phyloP scores from a whole-genome alignment of 2,329 filamentous ascomycete species.

The Colletotrichum agaves region DNA sequence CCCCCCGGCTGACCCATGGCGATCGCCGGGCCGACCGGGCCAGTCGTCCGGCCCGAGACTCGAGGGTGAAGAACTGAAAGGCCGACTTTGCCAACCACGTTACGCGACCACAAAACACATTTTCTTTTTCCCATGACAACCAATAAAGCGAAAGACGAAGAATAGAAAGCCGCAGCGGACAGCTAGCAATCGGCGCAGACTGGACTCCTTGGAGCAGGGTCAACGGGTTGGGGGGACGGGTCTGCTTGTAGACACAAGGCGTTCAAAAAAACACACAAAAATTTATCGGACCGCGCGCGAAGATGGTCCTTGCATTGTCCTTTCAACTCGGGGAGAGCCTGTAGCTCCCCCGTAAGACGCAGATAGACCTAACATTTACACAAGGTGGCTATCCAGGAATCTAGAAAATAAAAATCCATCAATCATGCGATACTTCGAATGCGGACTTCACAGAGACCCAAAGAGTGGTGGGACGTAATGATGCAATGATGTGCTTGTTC shows the following conservation, averaged over 20 bases:
- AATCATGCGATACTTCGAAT: neutral
- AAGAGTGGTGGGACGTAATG: constrained; percentile 2
- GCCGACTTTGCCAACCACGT: too few relatives aligned
- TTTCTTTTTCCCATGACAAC: neutral
- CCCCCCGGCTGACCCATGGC: constrained; percentile 28
- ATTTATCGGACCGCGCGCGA: neutral
- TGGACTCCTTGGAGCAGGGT: neutral
- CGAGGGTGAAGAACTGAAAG: constrained; percentile 30
- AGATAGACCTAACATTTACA: neutral
- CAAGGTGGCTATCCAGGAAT: neutral
- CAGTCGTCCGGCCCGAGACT: constrained; percentile 30
- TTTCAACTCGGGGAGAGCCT: neutral
- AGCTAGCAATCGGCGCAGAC: constrained; percentile 25
- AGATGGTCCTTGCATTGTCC: constrained; percentile 18
- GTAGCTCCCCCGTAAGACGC: neutral
- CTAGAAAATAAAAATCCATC: neutral
- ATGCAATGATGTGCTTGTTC: constrained; percentile 11
- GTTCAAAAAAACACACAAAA: constrained; percentile 21
- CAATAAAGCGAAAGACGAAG: neutral
- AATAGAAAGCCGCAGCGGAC: constrained; percentile 1
- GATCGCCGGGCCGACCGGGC: constrained; percentile 34
- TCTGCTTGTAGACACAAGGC: constrained; percentile 12
- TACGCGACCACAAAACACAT: neutral
- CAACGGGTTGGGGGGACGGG: neutral
- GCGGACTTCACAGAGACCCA: neutral